A percentile compares a stretch with the other conserved stretches of the same genome.
These are phyloP conservation scores for Arthrobotrys sinensis DNA, from an alignment of 2,329 filamentous ascomycete genomes.

Conservation along the genomic window DNA sequence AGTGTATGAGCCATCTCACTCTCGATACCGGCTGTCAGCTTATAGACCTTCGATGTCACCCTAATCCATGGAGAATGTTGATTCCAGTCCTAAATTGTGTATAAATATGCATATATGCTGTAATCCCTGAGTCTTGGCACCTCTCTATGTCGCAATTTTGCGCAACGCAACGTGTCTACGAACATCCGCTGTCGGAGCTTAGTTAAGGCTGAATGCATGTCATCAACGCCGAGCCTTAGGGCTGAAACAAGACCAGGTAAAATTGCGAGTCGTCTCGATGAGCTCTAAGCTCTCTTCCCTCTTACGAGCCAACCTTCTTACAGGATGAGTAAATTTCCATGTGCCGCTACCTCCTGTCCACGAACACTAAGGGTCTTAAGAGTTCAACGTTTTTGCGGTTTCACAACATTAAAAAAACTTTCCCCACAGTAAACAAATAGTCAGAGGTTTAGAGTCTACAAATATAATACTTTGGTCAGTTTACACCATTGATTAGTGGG, in stretches of 20 bases:
- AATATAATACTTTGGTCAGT: too few relatives aligned
- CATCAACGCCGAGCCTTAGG: not conserved
- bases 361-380: too few relatives aligned
- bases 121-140: too few relatives aligned
- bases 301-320: too few relatives aligned
- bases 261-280: conserved; percentile 19
- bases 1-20: not conserved
- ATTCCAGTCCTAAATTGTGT: not conserved
- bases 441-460: too few relatives aligned
- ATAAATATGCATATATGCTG: not conserved
- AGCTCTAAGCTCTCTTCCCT: too few relatives aligned
- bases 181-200: not conserved
- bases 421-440: too few relatives aligned
- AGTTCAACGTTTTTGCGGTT: too few relatives aligned
- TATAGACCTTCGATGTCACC: conserved; percentile 2
- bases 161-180: not conserved
- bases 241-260: conserved; percentile 4
- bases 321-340: too few relatives aligned
- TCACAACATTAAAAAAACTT: too few relatives aligned
- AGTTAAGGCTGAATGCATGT: conserved; percentile 24
- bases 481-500: too few relatives aligned
- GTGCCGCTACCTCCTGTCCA: too few relatives aligned
- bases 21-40: conserved; percentile 2
- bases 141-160: not conserved
- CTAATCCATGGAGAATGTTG: not conserved